Evolutionary conservation across 179 eudicot genomes (phyloP), one percentile per base, ranked within the genome.

Genomic region (Silene vulgaris): DNA sequence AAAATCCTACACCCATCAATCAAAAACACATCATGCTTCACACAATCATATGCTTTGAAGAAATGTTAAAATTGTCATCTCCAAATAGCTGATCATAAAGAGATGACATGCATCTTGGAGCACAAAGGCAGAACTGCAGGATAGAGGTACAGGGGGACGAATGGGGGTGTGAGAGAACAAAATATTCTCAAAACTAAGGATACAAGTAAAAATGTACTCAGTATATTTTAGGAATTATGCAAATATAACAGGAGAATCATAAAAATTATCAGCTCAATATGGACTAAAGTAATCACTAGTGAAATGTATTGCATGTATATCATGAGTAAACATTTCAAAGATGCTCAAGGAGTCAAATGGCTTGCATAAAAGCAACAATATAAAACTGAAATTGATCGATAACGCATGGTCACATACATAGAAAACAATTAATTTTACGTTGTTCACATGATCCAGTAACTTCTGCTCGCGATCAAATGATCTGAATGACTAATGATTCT

Each of bases 1-100:
- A 40, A 48, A 45, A 70, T 70, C 60, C 17, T 21, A 71, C 61
- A 50, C 57, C 73, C 23, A 70, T 21, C 54, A 37, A 1, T 17
- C 29, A 28, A 37, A 68, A 17, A 43, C 9, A 68, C 9, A 68
- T 68, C 54, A 68, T 68, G 5, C 26, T 37, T 43, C 8, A 17
- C 26, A 17, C 6, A 20, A 67, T 29, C 30, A 19, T 65, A 26
- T 63, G 69, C 20, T 62, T 23, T 23, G 66, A 26, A 19, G 19
- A 21, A 62, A 62, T 19, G 14, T 23, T 7, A 9, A 62, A 7
- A 23, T 30, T 62, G 26, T 1, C 26, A 23, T 62, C 6, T 32
- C 45, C 20, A 14, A n/a, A 17, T 67, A 5, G 40, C 40, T 35
- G 40, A 35, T 35, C 40, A 35, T 35, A 35, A 35, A 35, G 40